A percentile compares a stretch with the other conserved stretches of the same genome.
Conservation (phyloP, 345 rosid genomes). For the Cardamine resedifolia region DNA sequence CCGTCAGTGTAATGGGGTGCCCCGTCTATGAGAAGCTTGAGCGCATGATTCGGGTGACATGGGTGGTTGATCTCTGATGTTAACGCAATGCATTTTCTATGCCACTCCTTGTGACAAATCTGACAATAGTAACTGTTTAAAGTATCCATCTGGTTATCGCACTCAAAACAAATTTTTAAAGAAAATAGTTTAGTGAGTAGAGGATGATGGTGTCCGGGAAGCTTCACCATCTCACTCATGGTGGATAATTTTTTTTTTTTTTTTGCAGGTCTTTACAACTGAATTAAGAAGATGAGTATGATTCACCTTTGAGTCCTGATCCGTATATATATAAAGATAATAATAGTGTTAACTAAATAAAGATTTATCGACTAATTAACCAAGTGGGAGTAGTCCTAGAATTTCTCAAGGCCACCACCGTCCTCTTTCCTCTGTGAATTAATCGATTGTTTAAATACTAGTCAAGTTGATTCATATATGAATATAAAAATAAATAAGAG, state of each 20-base stretch:
- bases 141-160: background rate
- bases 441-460: too few species aligned
- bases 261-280: background rate
- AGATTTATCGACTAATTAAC: too few species aligned
- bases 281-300: background rate
- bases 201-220: background rate
- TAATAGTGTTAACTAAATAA: too few species aligned
- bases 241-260: background rate
- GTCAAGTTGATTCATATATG: too few species aligned
- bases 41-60: background rate
- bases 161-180: background rate
- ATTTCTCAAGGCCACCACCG: too few species aligned
- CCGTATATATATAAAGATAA: background rate
- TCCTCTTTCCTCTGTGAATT: too few species aligned
- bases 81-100: background rate
- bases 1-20: background rate
- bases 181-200: background rate
- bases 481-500: too few species aligned
- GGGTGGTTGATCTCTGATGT: background rate
- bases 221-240: background rate
- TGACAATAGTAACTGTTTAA: background rate
- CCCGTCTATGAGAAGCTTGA: background rate
- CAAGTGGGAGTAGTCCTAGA: too few species aligned
- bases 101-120: background rate
- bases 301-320: background rate